Evolutionary conservation across 768 basidiomycete genomes (phyloP).

Genomic region (Boletus sp.): DNA sequence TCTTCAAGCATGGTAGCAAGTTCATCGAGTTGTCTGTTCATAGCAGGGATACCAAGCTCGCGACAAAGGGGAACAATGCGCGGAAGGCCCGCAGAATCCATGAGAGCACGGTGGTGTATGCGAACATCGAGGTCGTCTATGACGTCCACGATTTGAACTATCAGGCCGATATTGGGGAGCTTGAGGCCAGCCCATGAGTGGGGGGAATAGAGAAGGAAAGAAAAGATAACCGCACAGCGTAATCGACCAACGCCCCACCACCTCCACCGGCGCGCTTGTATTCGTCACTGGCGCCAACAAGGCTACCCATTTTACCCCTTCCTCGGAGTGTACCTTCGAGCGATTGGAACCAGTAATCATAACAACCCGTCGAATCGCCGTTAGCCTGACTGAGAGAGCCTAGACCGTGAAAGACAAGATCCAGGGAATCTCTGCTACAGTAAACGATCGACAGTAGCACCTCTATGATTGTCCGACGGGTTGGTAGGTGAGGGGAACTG

Average conservation of each 20-base stretch:
- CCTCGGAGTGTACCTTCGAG: conserved; percentile 74
- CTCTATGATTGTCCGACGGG: conserved; percentile 76
- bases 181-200: conserved; percentile 17
- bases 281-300: conserved; percentile 94
- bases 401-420: conserved; percentile 70
- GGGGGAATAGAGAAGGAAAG: not conserved
- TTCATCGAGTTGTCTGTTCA: conserved; percentile 63
- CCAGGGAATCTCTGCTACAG: conserved; percentile 58
- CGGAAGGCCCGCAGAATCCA: conserved; percentile 83
- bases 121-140: conserved; percentile 81
- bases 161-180: conserved; percentile 61
- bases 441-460: conserved; percentile 72
- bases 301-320: conserved; percentile 90
- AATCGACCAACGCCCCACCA: conserved; percentile 74
- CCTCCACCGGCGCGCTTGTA: conserved; percentile 63
- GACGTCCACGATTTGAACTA: conserved; percentile 61
- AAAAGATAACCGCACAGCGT: conserved; percentile 58
- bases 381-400: conserved; percentile 70
- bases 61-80: conserved; percentile 69
- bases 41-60: conserved; percentile 56
- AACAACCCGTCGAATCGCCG: conserved; percentile 53
- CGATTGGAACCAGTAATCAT: conserved; percentile 87
- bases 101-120: conserved; percentile 80
- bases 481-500: conserved; percentile 74
- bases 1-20: conserved; percentile 64